Conservation (phyloP, 768 basidiomycete species). For the Tylopilus sp. region DNA sequence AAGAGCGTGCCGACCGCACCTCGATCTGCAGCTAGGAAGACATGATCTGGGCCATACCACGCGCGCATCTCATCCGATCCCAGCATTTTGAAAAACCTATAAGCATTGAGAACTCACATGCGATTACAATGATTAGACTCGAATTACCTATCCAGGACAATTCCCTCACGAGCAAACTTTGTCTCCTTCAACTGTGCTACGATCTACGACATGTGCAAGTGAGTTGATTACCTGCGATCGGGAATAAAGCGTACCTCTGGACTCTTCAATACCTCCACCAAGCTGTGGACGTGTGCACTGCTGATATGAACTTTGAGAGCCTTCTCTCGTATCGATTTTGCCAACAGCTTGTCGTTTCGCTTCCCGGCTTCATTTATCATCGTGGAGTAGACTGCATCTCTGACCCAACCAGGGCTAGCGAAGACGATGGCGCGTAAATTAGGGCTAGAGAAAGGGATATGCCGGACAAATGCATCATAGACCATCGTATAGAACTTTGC, state of each 20-base stretch:
- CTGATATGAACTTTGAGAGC: constrained; percentile 87
- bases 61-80: constrained; percentile 92
- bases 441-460: constrained; percentile 78
- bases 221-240: neutral
- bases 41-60: constrained; percentile 98
- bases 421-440: constrained; percentile 88
- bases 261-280: constrained; percentile 91
- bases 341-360: constrained; percentile 79
- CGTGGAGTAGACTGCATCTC: constrained; percentile 83
- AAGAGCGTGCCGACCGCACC: constrained; percentile 92
- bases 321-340: constrained; percentile 74
- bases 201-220: constrained; percentile 43
- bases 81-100: constrained; percentile 97
- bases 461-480: constrained; percentile 83
- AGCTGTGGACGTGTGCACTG: constrained; percentile 92
- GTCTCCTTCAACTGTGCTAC: constrained; percentile 82
- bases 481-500: constrained; percentile 78
- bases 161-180: constrained; percentile 92
- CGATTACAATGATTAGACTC: no score
- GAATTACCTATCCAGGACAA: constrained; percentile 82
- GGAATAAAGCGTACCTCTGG: constrained; percentile 66
- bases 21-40: constrained; percentile 84
- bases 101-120: neutral
- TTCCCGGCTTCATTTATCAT: constrained; percentile 77
- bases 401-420: constrained; percentile 95